These are phyloP conservation scores for Cladophialophora exuberans DNA, from an alignment of 2,329 filamentous ascomycete species.

Conservation along the genomic window DNA sequence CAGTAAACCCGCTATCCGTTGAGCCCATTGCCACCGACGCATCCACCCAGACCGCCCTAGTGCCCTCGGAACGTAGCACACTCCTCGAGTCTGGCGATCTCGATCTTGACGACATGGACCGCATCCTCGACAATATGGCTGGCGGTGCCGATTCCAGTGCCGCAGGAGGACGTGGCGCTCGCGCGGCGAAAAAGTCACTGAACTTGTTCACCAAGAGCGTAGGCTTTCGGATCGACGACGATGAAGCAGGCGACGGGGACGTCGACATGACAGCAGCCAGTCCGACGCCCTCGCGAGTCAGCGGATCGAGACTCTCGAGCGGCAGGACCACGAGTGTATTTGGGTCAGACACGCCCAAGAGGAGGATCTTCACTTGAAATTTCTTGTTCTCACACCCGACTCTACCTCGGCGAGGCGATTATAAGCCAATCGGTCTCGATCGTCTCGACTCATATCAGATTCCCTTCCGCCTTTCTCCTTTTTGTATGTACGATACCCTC, in stretches of 20 bases:
- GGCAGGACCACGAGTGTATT: constrained; percentile 1
- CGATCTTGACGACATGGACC: constrained; percentile 53
- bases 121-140: constrained; percentile 50
- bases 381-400: no score
- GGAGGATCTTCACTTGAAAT: constrained; percentile 23
- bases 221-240: constrained; percentile 18
- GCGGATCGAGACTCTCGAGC: constrained; percentile 12
- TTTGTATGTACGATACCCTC: constrained; percentile 13
- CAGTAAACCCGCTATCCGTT: constrained; percentile 19
- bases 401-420: no score
- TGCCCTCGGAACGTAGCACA: constrained; percentile 41
- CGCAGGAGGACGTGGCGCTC: no score
- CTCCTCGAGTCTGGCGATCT: constrained; percentile 48
- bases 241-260: constrained; percentile 21
- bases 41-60: constrained; percentile 8
- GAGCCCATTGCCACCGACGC: constrained; percentile 7
- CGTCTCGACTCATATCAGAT: neutral
- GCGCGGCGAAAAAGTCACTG: constrained; percentile 14
- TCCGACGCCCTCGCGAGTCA: constrained; percentile 21
- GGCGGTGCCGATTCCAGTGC: no score
- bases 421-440: neutral
- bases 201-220: constrained; percentile 23
- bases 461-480: neutral
- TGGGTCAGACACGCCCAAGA: constrained; percentile 12
- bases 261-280: constrained; percentile 24